A percentile compares a stretch with the other conserved stretches of the same genome.
Conservation (phyloP, 2,329 filamentous ascomycete genomes). For the Pezicula rhizophila region DNA sequence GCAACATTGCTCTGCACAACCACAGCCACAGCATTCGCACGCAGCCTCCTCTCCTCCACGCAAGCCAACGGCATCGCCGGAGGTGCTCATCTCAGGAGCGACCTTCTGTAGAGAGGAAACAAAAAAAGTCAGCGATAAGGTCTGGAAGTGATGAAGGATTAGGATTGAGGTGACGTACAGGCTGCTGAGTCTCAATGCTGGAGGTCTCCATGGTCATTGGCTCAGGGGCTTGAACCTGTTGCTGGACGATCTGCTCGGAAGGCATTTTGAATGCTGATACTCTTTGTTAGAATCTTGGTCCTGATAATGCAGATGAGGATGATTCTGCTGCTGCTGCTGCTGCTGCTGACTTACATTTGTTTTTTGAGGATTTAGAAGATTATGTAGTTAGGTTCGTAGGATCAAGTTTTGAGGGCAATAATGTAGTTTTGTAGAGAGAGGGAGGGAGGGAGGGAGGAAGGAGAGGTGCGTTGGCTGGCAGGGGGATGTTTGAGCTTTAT, state of each 20-base stretch:
- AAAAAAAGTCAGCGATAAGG: not conserved
- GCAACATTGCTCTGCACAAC: constrained; percentile 16
- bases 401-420: too few relatives aligned
- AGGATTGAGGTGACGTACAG: constrained; percentile 13
- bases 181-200: constrained; percentile 19
- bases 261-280: constrained; percentile 13
- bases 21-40: constrained; percentile 17
- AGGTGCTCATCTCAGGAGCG: constrained; percentile 12
- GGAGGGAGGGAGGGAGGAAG: too few relatives aligned
- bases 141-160: constrained; percentile 1
- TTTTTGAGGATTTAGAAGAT: too few relatives aligned
- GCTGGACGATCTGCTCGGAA: constrained; percentile 18
- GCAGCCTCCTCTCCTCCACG: constrained; percentile 15
- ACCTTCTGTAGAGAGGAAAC: not conserved
- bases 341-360: too few relatives aligned
- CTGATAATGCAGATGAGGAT: not conserved
- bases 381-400: too few relatives aligned
- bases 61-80: constrained; percentile 13
- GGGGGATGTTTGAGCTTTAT: too few relatives aligned
- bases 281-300: not conserved
- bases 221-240: constrained; percentile 22
- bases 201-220: constrained; percentile 18
- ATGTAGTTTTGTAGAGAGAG: too few relatives aligned
- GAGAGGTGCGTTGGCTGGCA: too few relatives aligned
- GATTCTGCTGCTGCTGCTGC: too few relatives aligned